Percentiles rank a stretch among this genome's conserved stretches.
These are phyloP conservation scores for Calonectria naviculata DNA, from an alignment of 2,329 filamentous ascomycete genomes.

Conservation along the genomic window DNA sequence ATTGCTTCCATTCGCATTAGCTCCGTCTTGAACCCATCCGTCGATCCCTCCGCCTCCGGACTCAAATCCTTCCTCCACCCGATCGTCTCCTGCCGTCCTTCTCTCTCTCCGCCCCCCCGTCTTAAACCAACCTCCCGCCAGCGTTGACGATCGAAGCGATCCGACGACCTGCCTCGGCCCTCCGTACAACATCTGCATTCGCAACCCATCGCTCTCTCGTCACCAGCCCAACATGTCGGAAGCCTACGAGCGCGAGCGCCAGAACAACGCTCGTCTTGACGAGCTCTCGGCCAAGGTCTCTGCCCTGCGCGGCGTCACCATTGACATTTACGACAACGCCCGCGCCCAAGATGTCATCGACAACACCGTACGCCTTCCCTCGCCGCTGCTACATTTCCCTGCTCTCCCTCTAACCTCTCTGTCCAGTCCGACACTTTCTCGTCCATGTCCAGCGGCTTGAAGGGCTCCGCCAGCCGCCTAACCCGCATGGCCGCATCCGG, in stretches of 20 bases:
- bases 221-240: slow-evolving; percentile 69
- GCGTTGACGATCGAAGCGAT: background rate
- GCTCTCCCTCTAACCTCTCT: slow-evolving; percentile 17
- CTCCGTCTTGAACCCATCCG: background rate
- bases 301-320: slow-evolving; percentile 90
- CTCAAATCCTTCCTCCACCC: background rate
- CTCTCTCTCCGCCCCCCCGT: background rate
- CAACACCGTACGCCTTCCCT: slow-evolving; percentile 72
- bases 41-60: background rate
- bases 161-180: background rate
- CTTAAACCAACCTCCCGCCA: background rate
- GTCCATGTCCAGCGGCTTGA: slow-evolving; percentile 83
- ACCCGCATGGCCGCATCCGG: slow-evolving; percentile 92
- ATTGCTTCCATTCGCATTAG: background rate
- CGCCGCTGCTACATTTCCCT: background rate
- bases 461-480: slow-evolving; percentile 84
- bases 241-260: slow-evolving; percentile 82
- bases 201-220: background rate
- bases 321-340: slow-evolving; percentile 98
- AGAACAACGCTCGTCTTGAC: slow-evolving; percentile 95
- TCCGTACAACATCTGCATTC: background rate
- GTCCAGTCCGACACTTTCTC: slow-evolving; percentile 88
- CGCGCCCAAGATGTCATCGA: slow-evolving; percentile 90
- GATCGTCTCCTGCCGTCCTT: background rate
- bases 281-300: slow-evolving; percentile 93